Base-by-base conservation (phyloP, 176 grass and related monocot species). In the Carex kokanica region DNA sequence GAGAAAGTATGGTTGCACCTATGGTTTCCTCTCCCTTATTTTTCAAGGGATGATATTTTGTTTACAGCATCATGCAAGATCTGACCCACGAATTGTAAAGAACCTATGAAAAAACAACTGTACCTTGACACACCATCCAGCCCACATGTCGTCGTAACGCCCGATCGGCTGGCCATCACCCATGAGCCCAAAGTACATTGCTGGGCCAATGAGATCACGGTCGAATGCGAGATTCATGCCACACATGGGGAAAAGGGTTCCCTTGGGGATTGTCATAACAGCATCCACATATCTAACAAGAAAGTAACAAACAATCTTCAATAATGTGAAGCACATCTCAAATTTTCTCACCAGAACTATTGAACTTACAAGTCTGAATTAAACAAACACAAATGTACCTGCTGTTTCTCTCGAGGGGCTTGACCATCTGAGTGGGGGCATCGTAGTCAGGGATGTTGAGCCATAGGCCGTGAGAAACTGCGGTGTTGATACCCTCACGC, bases 391-490 rank as follows among this genome's bases (percentile, higher is more conserved):
- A 34, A 38, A 17, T 0, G 16, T 86, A 93, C 94, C 94, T 97
- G 36, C 52, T 78, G 49, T 97, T 97, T 81, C 94, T 97, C 85
- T 97, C 94, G 36, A 74, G 88, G 58, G 94, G 94, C 80, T 97
- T 97, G 70, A 94, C 92, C 77, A 97, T 86, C 65, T 97, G 94
- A 2, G 92, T 97, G 47, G 92, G 94, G 57, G 94, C 94, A 91
- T 97, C 94, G 64, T 97, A 97, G 85, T 97, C 94, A 78, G 94
- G 94, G 78, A 97, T 92, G 85, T 97, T 97, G 29, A 97, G 90
- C 94, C 94, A 97, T 34, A 97, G 83, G 45, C 94, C 92, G 1
- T 97, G 94, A 45, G 94, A 97, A 31, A 94, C 86, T 13, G 94
- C 94, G 17, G 94, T 97, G 54, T 79, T 81, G 36, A 62, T 81